A percentile compares a stretch with the other conserved stretches of the same genome.
Evolutionary conservation across 2,329 filamentous ascomycete genomes (phyloP).

Genomic region (Claviceps monticola): DNA sequence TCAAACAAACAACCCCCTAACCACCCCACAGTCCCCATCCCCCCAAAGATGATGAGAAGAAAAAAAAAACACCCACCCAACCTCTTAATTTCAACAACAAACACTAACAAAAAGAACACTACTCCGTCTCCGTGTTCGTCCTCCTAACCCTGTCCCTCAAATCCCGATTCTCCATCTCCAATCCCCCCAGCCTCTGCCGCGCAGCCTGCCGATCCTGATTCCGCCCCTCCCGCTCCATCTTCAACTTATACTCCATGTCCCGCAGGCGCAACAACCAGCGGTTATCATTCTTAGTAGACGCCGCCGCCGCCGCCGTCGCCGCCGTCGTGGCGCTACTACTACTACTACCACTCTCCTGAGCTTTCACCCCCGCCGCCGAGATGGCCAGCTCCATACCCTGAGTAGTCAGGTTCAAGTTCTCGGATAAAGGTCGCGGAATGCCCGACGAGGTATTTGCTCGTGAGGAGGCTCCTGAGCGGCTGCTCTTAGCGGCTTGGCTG

Average conservation of each 20-base stretch:
- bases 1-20: too few species aligned
- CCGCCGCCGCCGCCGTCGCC: constrained; percentile 2
- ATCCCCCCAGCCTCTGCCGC: constrained; percentile 62
- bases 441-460: constrained; percentile 17
- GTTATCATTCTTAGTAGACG: constrained; percentile 37
- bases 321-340: constrained; percentile 4
- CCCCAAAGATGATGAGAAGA: background rate
- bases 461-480: constrained; percentile 18
- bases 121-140: constrained; percentile 8
- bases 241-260: constrained; percentile 78
- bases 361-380: background rate
- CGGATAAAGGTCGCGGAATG: constrained; percentile 13
- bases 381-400: constrained; percentile 16
- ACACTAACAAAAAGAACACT: background rate
- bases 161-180: constrained; percentile 60
- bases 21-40: too few species aligned
- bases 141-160: constrained; percentile 47
- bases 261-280: constrained; percentile 76
- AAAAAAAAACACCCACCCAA: background rate
- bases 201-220: constrained; percentile 76
- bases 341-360: background rate
- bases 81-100: background rate
- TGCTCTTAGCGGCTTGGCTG: constrained; percentile 12
- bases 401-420: constrained; percentile 2
- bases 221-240: constrained; percentile 77